Conservation (phyloP, 306 rosid genomes). For the Lablab purpureus region DNA sequence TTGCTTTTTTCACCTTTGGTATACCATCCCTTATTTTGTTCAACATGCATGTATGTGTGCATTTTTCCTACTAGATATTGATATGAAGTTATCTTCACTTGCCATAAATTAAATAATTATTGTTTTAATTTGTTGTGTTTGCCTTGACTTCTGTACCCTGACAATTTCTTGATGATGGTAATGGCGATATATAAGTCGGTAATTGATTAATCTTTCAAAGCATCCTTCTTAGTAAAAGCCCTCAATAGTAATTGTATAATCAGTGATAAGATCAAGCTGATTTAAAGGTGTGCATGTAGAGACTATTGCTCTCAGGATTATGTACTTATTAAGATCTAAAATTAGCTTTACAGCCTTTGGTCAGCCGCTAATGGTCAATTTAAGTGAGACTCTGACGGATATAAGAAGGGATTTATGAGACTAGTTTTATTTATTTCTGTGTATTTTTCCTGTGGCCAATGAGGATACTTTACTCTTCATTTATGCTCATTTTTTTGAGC, state of each 20-base stretch:
- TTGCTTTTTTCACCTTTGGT: constrained; percentile 98
- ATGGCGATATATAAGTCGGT: neutral
- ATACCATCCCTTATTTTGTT: constrained; percentile 33
- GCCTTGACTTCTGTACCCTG: constrained; percentile 26
- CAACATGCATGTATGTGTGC: constrained; percentile 17
- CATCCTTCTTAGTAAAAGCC: constrained; percentile 13
- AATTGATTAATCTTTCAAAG: constrained; percentile 27
- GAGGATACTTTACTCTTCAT: constrained; percentile 16
- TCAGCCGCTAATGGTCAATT: neutral
- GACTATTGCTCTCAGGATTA: neutral
- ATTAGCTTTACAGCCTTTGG: neutral
- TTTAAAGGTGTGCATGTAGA: constrained; percentile 11
- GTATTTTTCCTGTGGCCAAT: neutral
- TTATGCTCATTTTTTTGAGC: neutral
- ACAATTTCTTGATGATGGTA: constrained; percentile 12
- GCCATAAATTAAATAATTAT: constrained; percentile 25
- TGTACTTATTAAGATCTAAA: neutral
- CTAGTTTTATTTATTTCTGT: constrained; percentile 8
- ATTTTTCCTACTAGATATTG: neutral
- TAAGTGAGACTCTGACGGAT: neutral
- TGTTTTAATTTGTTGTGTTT: constrained; percentile 30
- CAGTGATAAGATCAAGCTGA: constrained; percentile 5
- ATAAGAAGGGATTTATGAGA: constrained; percentile 2
- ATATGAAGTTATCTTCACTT: constrained; percentile 30
- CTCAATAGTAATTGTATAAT: neutral